phyloP scores from a whole-genome alignment of 2,329 filamentous ascomycete genomes.

The Colletotrichum magnum region DNA sequence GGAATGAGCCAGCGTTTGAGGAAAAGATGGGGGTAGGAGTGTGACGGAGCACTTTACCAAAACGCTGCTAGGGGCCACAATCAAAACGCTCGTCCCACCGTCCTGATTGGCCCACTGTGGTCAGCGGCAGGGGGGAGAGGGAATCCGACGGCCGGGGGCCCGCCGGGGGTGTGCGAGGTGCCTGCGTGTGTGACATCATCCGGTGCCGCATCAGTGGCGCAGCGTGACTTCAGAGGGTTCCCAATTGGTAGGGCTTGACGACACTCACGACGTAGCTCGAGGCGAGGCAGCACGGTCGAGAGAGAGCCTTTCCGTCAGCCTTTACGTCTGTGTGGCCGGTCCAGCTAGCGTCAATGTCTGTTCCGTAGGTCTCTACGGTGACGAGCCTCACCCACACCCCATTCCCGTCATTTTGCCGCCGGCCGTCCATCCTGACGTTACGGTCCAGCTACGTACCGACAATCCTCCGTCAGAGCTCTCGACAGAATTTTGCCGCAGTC shows the following conservation, averaged over 20 bases:
- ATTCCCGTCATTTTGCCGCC: conserved; percentile 4
- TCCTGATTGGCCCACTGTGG: conserved; percentile 14
- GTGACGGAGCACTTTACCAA: conserved; percentile 34
- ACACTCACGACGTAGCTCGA: conserved; percentile 35
- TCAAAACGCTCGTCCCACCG: conserved; percentile 22
- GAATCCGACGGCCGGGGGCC: conserved; percentile 23
- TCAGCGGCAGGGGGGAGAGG: background rate
- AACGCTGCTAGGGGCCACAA: conserved; percentile 26
- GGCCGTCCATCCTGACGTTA: conserved; percentile 20
- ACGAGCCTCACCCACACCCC: conserved; percentile 14
- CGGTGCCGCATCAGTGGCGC: conserved; percentile 33
- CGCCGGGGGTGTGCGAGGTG: background rate
- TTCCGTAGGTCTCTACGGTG: conserved; percentile 5
- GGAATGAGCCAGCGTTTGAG: conserved; percentile 39
- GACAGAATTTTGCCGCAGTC: conserved; percentile 9
- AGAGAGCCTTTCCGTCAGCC: conserved; percentile 34
- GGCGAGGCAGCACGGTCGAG: conserved; percentile 11
- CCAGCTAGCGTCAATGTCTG: background rate
- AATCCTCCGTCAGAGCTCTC: conserved; percentile 30
- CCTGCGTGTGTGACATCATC: conserved; percentile 31
- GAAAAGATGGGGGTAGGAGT: conserved; percentile 11
- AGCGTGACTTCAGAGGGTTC: conserved; percentile 35
- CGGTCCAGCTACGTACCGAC: conserved; percentile 24
- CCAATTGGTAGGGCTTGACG: conserved; percentile 37
- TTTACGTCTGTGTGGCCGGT: conserved; percentile 36